A percentile compares a stretch with the other conserved stretches of the same genome.
These are phyloP conservation scores for Phytophthora hibernalis DNA, from an alignment of 352 stramenopile genomes.

Conservation along the genomic window DNA sequence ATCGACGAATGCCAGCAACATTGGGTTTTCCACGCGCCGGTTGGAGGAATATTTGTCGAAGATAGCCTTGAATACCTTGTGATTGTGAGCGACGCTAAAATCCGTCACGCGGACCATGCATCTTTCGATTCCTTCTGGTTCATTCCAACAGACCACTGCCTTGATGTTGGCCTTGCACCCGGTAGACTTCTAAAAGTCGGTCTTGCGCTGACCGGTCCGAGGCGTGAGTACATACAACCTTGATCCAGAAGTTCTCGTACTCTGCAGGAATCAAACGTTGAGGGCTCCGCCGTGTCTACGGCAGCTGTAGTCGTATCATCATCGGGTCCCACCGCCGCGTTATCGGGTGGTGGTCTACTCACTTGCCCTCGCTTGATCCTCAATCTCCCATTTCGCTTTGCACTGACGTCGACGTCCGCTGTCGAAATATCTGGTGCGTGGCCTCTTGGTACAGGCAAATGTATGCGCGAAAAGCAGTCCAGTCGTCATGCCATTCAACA, in stretches of 20 bases:
- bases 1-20: slow-evolving; percentile 2
- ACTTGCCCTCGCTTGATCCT: too few relatives aligned
- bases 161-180: slow-evolving; percentile 18
- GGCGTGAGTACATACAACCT: slow-evolving; percentile 9
- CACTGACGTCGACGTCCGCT: slow-evolving; percentile 6
- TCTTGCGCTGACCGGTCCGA: slow-evolving; percentile 8
- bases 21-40: slow-evolving; percentile 2
- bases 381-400: slow-evolving; percentile 4
- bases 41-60: slow-evolving; percentile 8
- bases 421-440: slow-evolving; percentile 2
- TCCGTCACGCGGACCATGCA: slow-evolving; percentile 11
- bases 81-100: slow-evolving; percentile 4
- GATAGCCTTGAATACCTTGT: not conserved
- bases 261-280: not conserved
- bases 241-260: slow-evolving; percentile 23
- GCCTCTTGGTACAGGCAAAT: slow-evolving; percentile 1
- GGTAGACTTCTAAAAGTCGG: slow-evolving; percentile 6
- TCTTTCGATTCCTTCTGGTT: too few relatives aligned
- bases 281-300: too few relatives aligned
- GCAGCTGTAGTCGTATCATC: not conserved
- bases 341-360: too few relatives aligned
- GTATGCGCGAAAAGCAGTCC: not conserved
- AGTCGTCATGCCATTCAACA: slow-evolving; percentile 5
- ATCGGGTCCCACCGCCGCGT: not conserved
- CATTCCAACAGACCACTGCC: slow-evolving; percentile 8